Evolutionary conservation across 192 early-diverging fungal species (phyloP), one percentile per base, ranked within the genome.

Genomic region (Backusella sp.): DNA sequence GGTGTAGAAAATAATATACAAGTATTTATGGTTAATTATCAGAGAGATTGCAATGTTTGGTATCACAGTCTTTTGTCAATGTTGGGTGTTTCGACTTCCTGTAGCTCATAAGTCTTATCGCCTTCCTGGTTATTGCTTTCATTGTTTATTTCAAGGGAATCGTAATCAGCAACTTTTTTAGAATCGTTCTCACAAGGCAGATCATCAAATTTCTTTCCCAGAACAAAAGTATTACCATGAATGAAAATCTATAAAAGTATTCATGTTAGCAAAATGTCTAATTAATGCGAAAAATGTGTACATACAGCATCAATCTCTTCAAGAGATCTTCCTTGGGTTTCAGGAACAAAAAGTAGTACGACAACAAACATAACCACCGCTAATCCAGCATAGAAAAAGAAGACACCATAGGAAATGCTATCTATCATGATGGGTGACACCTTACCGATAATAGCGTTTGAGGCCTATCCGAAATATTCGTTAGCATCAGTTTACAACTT

Each of bases 381-480:
- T 21, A 35, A 37, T 23, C 35, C 34, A 36, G 68, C 68, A 36
- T 69, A 69, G 12, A 69, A 69, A 36, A 69, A 69, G 21, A 69
- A 69, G 4, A 36, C 41, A 0, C 68, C 68, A 12, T 69, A 69
- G 9, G 34, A 21, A 69, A 69, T 69, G 8, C 21, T n/a, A 12
- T 35, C 17, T 41, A 69, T 69, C 68, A 69, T 69, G 9, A 69
- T 39, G 11, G 68, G 68, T 23, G 68, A 41, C 21, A 69, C 68
- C 23, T 69, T 69, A 69, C 68, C 68, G 26, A 69, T 69, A 69
- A 69, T 69, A 41, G 68, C 68, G 39, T 69, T 69, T 21, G 37
- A 41, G 23, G 35, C 68, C 68, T 69, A 28, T 28, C 11, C 28
- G 23, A 11, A 62, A 12, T 12, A 28, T 62, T 14, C 14, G 21